Evolutionary conservation across 2,329 filamentous ascomycete genomes (phyloP).

Genomic region (Fusarium napiforme): DNA sequence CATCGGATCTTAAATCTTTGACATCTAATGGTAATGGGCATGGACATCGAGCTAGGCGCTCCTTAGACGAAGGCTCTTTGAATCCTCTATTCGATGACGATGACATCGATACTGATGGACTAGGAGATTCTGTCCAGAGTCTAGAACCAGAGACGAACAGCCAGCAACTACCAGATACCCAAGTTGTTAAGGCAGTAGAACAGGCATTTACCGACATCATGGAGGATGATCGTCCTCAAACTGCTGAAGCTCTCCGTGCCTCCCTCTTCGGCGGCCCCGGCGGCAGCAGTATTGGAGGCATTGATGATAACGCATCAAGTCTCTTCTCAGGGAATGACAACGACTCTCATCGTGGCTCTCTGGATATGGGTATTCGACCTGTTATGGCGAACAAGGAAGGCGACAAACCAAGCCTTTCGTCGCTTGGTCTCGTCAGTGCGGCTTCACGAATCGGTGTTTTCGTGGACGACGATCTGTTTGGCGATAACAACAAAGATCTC

Average conservation of each 20-base stretch:
- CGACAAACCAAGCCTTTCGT: conserved; percentile 87
- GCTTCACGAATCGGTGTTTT: conserved; percentile 93
- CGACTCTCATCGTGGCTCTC: conserved; percentile 69
- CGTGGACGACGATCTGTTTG: conserved; percentile 91
- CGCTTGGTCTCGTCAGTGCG: conserved; percentile 87
- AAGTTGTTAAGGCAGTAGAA: conserved; percentile 92
- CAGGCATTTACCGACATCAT: conserved; percentile 92
- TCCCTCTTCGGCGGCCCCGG: conserved; percentile 67
- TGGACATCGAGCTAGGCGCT: conserved; percentile 66
- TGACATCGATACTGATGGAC: conserved; percentile 75
- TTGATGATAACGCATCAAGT: conserved; percentile 56
- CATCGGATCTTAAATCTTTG: conserved; percentile 58
- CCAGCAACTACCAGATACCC: conserved; percentile 74
- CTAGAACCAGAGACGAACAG: conserved; percentile 72
- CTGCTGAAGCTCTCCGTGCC: conserved; percentile 70
- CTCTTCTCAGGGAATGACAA: conserved; percentile 65
- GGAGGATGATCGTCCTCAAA: conserved; percentile 76
- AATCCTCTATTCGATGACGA: conserved; percentile 83
- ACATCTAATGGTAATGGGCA: conserved; percentile 52
- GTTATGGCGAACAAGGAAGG: conserved; percentile 54
- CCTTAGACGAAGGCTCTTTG: conserved; percentile 71
- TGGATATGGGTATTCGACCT: conserved; percentile 61
- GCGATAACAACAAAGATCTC: conserved; percentile 84
- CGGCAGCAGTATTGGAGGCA: conserved; percentile 28
- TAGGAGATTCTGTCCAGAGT: conserved; percentile 79